A percentile compares a stretch with the other conserved stretches of the same genome.
Evolutionary conservation across 2,329 filamentous ascomycete genomes (phyloP).

Genomic region (Aspergillus costaricaensis): DNA sequence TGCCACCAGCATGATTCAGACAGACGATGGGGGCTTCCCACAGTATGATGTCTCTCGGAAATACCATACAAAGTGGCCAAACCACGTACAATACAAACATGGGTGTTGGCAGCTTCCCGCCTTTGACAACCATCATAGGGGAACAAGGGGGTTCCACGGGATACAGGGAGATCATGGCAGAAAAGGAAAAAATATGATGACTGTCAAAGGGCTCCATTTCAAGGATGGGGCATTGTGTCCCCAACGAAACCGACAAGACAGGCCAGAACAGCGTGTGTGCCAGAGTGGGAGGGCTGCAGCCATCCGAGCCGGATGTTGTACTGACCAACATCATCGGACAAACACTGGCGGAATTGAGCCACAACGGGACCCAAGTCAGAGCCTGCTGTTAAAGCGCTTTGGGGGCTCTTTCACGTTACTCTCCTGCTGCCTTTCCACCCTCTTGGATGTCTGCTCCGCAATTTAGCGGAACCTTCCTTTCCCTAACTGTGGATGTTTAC

Average conservation of each 20-base stretch:
- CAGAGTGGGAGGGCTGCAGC: conserved; percentile 24
- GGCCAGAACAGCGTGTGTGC: conserved; percentile 11
- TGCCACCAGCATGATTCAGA: too few relatives aligned
- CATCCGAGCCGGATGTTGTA: conserved; percentile 27
- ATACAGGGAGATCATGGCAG: not conserved
- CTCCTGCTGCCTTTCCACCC: conserved; percentile 1
- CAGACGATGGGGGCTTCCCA: not conserved
- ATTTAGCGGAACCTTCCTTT: not conserved
- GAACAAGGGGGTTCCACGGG: not conserved
- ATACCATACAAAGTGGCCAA: not conserved
- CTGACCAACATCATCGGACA: conserved; percentile 25
- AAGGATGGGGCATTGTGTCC: not conserved
- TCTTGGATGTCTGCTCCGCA: not conserved
- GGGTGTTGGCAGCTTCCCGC: not conserved
- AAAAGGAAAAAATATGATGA: not conserved
- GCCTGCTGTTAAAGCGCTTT: not conserved
- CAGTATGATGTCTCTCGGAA: not conserved
- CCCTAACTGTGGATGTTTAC: not conserved
- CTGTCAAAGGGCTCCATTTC: not conserved
- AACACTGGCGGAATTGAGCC: conserved; percentile 21
- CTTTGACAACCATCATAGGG: not conserved
- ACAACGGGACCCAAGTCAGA: conserved; percentile 9
- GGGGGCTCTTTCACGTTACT: conserved; percentile 2
- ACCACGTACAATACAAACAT: not conserved
- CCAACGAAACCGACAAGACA: conserved; percentile 9